Conservation (phyloP, 331 rosid species). For the Rosa hybrid region DNA sequence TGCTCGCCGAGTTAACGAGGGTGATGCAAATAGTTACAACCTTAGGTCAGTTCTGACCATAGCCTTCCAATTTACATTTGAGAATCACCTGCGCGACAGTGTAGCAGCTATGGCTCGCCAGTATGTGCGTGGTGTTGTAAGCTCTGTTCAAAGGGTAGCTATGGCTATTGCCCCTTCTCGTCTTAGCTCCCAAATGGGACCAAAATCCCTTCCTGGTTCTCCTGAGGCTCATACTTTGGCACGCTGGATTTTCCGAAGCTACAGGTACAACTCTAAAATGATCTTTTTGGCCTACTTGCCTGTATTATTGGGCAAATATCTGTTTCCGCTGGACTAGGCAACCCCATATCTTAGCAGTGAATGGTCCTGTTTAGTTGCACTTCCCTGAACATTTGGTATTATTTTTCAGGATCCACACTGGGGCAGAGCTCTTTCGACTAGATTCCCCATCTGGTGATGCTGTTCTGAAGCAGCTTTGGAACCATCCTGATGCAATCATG, state of each 20-base stretch:
- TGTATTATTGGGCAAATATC: not conserved
- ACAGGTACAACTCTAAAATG: constrained; percentile 43
- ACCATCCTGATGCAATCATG: constrained; percentile 87
- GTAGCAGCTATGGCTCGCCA: constrained; percentile 99
- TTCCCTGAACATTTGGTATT: not conserved
- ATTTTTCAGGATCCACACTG: constrained; percentile 64
- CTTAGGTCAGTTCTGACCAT: constrained; percentile 89
- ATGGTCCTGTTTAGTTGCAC: not conserved
- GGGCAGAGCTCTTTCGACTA: constrained; percentile 60
- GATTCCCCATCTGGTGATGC: constrained; percentile 68
- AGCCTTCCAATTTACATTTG: constrained; percentile 91
- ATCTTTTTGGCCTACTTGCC: not conserved
- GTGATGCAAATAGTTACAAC: constrained; percentile 56
- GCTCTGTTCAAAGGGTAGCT: constrained; percentile 95
- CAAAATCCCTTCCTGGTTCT: constrained; percentile 79
- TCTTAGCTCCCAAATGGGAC: constrained; percentile 57
- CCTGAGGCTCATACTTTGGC: constrained; percentile 95
- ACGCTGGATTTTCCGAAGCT: constrained; percentile 81
- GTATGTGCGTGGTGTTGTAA: constrained; percentile 87
- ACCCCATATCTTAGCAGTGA: not conserved
- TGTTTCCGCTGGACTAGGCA: not conserved
- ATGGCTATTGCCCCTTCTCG: constrained; percentile 93
- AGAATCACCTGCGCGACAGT: constrained; percentile 78
- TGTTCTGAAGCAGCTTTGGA: constrained; percentile 89
- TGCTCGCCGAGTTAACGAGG: constrained; percentile 60